These are phyloP conservation scores for Trematosphaeria pertusa DNA, from an alignment of 2,329 filamentous ascomycete species.

Conservation along the genomic window DNA sequence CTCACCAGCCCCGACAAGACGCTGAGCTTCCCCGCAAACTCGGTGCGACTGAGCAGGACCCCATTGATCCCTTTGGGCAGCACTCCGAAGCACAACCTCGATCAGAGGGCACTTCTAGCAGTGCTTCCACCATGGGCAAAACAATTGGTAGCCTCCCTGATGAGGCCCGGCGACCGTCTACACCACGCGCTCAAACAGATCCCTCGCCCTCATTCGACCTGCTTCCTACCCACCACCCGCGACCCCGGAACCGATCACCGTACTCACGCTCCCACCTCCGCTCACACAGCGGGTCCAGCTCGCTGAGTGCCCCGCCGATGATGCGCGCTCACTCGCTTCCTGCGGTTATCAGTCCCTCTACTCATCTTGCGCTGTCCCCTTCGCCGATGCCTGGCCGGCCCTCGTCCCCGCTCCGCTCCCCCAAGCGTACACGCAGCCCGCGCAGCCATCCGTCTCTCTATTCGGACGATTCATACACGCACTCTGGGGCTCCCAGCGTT, in stretches of 20 bases:
- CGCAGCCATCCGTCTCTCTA: conserved; percentile 25
- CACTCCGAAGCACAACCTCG: not conserved
- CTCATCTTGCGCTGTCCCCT: conserved; percentile 45
- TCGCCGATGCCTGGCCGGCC: conserved; percentile 40
- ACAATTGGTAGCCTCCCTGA: conserved; percentile 30
- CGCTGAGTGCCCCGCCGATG: conserved; percentile 54
- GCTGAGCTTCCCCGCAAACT: not conserved
- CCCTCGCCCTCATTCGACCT: conserved; percentile 40
- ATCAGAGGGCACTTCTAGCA: not conserved
- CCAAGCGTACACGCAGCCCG: conserved; percentile 51
- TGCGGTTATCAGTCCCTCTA: conserved; percentile 45
- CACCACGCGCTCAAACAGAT: conserved; percentile 49
- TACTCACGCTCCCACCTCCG: conserved; percentile 56
- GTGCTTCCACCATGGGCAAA: conserved; percentile 29
- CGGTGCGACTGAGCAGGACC: not conserved
- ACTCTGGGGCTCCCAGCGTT: conserved; percentile 44
- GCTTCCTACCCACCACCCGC: conserved; percentile 34
- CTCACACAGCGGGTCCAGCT: conserved; percentile 51
- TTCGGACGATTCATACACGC: conserved; percentile 31
- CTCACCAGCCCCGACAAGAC: conserved; percentile 4
- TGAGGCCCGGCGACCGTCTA: conserved; percentile 39
- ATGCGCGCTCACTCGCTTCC: conserved; percentile 57
- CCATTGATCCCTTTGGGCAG: not conserved
- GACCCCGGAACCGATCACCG: conserved; percentile 55
- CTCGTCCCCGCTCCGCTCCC: conserved; percentile 51